Base-by-base conservation (phyloP, 2,329 filamentous ascomycete species). In the Sclerotinia glacialis region DNA sequence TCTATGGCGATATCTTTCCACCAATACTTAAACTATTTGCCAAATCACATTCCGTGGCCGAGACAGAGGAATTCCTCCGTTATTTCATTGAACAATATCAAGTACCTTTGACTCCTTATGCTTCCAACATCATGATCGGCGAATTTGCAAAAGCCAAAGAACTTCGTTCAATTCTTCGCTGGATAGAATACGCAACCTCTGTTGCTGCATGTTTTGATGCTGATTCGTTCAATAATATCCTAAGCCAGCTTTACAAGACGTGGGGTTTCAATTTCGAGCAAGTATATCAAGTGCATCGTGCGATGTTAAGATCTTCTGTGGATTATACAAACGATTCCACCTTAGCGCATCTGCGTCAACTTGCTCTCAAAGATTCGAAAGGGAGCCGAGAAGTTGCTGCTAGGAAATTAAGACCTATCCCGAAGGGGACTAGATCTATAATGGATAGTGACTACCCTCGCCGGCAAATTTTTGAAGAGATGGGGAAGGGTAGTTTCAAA, bases 21-120 rank as follows among this genome's bases (percentile, higher is more conserved):
- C 75, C 74, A 6, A 72, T 77, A 31, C 67, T 77, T 18, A 72
- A 74, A 63, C 26, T 74, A 5, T 77, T 71, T 60, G 61, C 68
- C 21, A 70, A 71, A 54, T 67, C 69, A 11, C 74, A 76, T 68
- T 58, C 66, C n/a, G 46, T 74, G 37, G 47, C 55, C 2, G 71
- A 76, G 53, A 71, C 69, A 8, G 73, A 77, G 46, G 64, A 74
- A 5, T 76, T 76, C 28, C 34, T 76, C 18, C 68, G 64, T 7
- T 61, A 42, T 37, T 75, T 70, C 31, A 56, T 76, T 3, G 64
- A 71, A 8, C 18, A 69, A 11, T 69, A 68, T 31, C 54, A 70
- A 21, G 66, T 77, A 16, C 62, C 65, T 23, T 54, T 73, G 21
- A 73, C 71, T 28, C 40, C 55, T 23, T 68, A 68, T 26, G 68